phyloP scores from a whole-genome alignment of 139 green algal species.

The Medakamo hakoo region DNA sequence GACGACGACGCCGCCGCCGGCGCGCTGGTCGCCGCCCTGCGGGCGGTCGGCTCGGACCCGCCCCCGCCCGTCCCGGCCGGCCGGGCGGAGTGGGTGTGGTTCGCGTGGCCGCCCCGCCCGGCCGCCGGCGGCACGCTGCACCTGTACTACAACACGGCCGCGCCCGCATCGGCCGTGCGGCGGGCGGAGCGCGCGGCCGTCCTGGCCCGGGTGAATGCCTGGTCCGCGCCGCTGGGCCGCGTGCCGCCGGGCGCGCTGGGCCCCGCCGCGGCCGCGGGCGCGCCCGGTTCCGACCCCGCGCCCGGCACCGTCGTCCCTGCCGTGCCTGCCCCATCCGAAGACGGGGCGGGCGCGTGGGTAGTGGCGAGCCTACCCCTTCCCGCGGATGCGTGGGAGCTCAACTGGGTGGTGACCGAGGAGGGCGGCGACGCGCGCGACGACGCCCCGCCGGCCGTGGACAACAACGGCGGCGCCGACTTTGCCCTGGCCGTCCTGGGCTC shows the following conservation, averaged over 20 bases:
- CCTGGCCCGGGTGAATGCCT: not conserved
- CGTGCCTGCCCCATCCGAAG: too few relatives aligned
- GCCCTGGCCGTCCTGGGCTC: not conserved
- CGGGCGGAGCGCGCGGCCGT: not conserved
- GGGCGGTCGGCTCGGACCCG: not conserved
- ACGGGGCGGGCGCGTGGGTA: not conserved
- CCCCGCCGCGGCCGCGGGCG: too few relatives aligned
- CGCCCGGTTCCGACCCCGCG: not conserved
- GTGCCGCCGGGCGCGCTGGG: too few relatives aligned
- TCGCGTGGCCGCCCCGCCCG: not conserved
- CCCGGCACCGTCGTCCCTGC: too few relatives aligned
- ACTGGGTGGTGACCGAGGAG: not conserved
- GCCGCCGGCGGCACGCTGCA: not conserved
- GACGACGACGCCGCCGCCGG: too few relatives aligned
- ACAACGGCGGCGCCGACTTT: not conserved
- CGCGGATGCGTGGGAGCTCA: not conserved
- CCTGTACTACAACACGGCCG: not conserved
- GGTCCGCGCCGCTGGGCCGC: not conserved
- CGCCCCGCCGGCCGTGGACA: too few relatives aligned
- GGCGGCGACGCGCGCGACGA: too few relatives aligned
- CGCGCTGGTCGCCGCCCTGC: not conserved
- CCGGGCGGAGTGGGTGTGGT: not conserved
- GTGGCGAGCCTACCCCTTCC: not conserved
- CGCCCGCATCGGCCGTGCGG: not conserved
- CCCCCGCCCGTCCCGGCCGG: not conserved